These are phyloP conservation scores for Phytopythium montanum DNA, from an alignment of 352 stramenopile genomes.

Conservation along the genomic window DNA sequence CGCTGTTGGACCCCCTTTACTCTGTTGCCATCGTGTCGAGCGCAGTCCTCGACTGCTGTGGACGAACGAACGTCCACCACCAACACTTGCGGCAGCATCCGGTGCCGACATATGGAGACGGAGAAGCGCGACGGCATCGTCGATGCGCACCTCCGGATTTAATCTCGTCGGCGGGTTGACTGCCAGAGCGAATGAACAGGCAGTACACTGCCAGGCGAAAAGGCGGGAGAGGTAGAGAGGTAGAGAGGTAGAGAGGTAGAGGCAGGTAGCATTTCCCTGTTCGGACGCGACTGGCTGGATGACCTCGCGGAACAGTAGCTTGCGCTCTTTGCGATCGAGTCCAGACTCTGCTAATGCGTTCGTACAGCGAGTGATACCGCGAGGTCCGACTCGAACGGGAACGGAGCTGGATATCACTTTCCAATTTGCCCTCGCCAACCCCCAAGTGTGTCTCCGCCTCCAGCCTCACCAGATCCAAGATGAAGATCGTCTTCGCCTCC, in stretches of 20 bases:
- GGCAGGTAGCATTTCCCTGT: too few relatives aligned
- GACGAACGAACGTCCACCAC: not conserved
- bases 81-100: not conserved
- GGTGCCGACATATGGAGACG: not conserved
- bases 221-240: too few relatives aligned
- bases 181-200: not conserved
- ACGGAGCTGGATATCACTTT: not conserved
- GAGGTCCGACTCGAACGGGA: not conserved
- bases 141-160: not conserved
- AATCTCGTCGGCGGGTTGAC: not conserved
- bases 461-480: not conserved
- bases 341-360: too few relatives aligned
- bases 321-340: too few relatives aligned
- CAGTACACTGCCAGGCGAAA: too few relatives aligned
- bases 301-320: too few relatives aligned
- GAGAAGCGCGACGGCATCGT: not conserved
- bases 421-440: not conserved
- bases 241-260: too few relatives aligned
- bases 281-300: too few relatives aligned
- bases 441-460: not conserved
- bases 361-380: too few relatives aligned
- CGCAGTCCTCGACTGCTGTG: too few relatives aligned
- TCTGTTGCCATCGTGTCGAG: not conserved
- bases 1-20: not conserved
- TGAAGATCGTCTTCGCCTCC: slow-evolving; percentile 12